Evolutionary conservation across 2,329 filamentous ascomycete species (phyloP).

Genomic region (Chrysosporium keratinophilum): DNA sequence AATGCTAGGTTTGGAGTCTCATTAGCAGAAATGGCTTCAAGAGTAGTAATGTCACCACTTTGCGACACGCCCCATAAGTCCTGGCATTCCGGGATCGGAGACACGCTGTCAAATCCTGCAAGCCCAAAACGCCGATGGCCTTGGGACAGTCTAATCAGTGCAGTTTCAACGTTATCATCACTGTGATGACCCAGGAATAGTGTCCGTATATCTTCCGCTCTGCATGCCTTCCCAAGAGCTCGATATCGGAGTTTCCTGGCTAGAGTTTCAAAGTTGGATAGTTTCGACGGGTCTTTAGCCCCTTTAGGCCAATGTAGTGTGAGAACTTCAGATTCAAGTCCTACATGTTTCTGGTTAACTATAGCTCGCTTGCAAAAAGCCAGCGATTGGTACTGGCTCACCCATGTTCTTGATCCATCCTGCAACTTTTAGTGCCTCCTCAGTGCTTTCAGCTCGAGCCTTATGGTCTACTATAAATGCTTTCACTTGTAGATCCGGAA

Average conservation of each 20-base stretch:
- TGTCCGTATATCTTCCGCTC: slow-evolving; percentile 41
- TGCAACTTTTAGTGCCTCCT: slow-evolving; percentile 46
- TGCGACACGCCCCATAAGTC: slow-evolving; percentile 61
- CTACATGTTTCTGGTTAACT: slow-evolving; percentile 18
- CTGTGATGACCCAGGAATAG: slow-evolving; percentile 76
- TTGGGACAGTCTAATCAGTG: slow-evolving; percentile 63
- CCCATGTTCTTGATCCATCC: slow-evolving; percentile 37
- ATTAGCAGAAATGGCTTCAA: background rate
- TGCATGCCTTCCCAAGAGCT: slow-evolving; percentile 54
- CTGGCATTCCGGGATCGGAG: slow-evolving; percentile 73
- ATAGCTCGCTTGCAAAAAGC: background rate
- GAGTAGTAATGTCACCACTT: slow-evolving; percentile 40
- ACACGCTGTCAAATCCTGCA: slow-evolving; percentile 53
- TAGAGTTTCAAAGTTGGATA: slow-evolving; percentile 62
- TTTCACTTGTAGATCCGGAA: slow-evolving; percentile 29
- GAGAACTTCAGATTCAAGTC: slow-evolving; percentile 29
- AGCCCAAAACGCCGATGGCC: slow-evolving; percentile 62
- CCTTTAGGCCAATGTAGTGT: slow-evolving; percentile 44
- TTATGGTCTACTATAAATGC: slow-evolving; percentile 54
- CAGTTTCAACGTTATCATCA: slow-evolving; percentile 85
- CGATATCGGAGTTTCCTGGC: slow-evolving; percentile 68
- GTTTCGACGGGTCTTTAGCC: slow-evolving; percentile 28
- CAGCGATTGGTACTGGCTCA: slow-evolving; percentile 20
- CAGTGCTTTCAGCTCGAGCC: slow-evolving; percentile 44
- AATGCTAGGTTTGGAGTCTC: background rate